These are phyloP conservation scores for Penicillium malachiteum DNA, from an alignment of 495 filamentous ascomycete species.

Conservation along the genomic window DNA sequence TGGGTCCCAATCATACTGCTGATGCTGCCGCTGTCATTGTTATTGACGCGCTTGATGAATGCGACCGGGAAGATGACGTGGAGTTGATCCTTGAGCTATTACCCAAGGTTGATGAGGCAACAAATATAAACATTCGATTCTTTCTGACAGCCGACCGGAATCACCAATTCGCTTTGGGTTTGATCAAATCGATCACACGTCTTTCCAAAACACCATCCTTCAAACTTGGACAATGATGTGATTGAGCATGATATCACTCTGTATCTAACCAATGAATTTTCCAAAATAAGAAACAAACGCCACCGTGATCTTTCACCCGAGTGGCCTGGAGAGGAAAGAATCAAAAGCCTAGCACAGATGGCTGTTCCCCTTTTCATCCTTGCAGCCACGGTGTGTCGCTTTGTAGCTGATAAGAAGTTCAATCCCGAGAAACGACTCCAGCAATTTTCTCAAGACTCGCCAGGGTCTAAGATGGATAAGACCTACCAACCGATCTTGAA, in stretches of 20 bases:
- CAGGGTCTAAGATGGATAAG: too few relatives aligned
- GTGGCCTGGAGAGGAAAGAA: too few relatives aligned
- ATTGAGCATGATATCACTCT: conserved; percentile 7
- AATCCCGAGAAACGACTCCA: too few relatives aligned
- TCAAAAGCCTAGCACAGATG: too few relatives aligned
- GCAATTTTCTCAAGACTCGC: too few relatives aligned
- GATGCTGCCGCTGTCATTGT: conserved; percentile 12
- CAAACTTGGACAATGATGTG: conserved; percentile 15
- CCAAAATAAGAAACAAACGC: not conserved
- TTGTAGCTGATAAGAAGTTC: too few relatives aligned
- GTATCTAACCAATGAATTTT: not conserved
- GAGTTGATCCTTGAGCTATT: conserved; percentile 40
- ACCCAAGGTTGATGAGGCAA: conserved; percentile 6
- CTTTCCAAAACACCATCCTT: conserved; percentile 18
- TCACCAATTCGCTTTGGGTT: conserved; percentile 38
- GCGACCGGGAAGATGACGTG: conserved; percentile 44
- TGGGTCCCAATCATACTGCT: conserved; percentile 5
- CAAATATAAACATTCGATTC: not conserved
- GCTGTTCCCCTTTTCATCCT: too few relatives aligned
- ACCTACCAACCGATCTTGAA: too few relatives aligned
- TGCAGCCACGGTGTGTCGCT: not conserved
- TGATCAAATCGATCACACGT: not conserved
- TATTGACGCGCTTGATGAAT: conserved; percentile 55
- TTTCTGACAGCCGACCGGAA: conserved; percentile 47
- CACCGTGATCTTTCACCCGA: too few relatives aligned